Conservation (phyloP, 2,329 filamentous ascomycete species). For the Ascomycota sp. region DNA sequence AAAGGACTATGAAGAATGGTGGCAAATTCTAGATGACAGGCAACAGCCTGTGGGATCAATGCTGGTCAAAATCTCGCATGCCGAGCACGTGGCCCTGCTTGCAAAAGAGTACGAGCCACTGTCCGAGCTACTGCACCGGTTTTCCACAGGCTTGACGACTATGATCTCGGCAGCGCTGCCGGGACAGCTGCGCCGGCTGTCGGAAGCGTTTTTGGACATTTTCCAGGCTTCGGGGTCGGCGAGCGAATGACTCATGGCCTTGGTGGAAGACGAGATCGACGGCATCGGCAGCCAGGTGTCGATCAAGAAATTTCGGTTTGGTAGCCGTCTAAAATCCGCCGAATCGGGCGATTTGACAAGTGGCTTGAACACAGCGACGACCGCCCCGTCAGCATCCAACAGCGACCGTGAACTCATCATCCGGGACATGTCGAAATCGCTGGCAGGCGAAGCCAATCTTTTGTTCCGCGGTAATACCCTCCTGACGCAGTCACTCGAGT, state of each 20-base stretch:
- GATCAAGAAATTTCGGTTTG: constrained; percentile 54
- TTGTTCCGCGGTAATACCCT: constrained; percentile 90
- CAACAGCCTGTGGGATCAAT: constrained; percentile 65
- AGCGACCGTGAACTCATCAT: constrained; percentile 53
- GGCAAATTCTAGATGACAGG: constrained; percentile 57
- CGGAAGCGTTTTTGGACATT: constrained; percentile 78
- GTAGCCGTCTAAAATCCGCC: constrained; percentile 47
- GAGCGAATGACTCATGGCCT: constrained; percentile 73
- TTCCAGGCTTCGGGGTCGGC: constrained; percentile 80
- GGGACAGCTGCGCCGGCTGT: constrained; percentile 56
- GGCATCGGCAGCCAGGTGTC: constrained; percentile 68
- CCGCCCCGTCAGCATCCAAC: constrained; percentile 6
- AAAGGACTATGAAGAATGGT: constrained; percentile 74
- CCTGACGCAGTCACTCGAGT: constrained; percentile 79
- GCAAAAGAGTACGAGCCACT: constrained; percentile 68
- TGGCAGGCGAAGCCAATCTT: constrained; percentile 77
- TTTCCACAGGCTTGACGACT: constrained; percentile 63
- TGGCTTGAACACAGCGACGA: background rate
- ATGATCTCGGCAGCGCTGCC: constrained; percentile 68
- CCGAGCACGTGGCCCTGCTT: constrained; percentile 79
- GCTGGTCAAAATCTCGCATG: constrained; percentile 62
- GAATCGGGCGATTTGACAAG: constrained; percentile 38
- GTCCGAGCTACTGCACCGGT: constrained; percentile 66
- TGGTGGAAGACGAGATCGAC: constrained; percentile 95
- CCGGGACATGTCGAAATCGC: constrained; percentile 57